These are phyloP conservation scores for Prinsepia uniflora DNA, from an alignment of 306 rosid species.

Conservation along the genomic window DNA sequence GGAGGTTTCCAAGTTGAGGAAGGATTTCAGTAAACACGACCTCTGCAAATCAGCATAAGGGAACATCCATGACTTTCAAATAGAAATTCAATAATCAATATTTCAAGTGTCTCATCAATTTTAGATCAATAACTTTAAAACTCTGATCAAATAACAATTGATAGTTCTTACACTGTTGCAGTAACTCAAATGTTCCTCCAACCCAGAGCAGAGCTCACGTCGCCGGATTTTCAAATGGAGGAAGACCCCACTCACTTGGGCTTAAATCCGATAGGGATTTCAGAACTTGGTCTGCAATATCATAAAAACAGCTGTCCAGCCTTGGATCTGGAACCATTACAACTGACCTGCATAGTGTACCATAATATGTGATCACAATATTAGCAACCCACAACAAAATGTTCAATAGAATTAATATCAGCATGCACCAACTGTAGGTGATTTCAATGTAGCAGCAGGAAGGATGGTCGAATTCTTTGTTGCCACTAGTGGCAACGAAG, in stretches of 20 bases:
- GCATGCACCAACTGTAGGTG: background rate
- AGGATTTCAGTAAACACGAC: no score
- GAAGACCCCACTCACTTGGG: slow-evolving; percentile 81
- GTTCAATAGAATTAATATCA: slow-evolving; percentile 6
- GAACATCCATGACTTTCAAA: no score
- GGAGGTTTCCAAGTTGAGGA: no score
- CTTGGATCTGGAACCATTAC: slow-evolving; percentile 94
- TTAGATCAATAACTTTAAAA: no score
- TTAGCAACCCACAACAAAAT: slow-evolving; percentile 10
- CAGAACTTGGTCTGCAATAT: slow-evolving; percentile 70
- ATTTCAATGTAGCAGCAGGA: background rate
- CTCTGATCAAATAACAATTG: background rate
- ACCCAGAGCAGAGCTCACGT: slow-evolving; percentile 26
- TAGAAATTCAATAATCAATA: no score
- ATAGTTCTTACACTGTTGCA: background rate
- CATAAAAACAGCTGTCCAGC: slow-evolving; percentile 62
- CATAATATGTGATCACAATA: slow-evolving; percentile 7
- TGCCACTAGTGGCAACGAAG: no score
- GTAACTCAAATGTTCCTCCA: background rate
- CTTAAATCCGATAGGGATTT: slow-evolving; percentile 72
- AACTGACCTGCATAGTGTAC: slow-evolving; percentile 48
- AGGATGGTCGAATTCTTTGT: no score
- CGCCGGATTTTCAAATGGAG: slow-evolving; percentile 61
- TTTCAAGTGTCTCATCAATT: no score
- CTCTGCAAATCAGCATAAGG: no score